Evolutionary conservation across 1,284 basidiomycete species (phyloP).

Genomic region (Coniferiporia weirii): DNA sequence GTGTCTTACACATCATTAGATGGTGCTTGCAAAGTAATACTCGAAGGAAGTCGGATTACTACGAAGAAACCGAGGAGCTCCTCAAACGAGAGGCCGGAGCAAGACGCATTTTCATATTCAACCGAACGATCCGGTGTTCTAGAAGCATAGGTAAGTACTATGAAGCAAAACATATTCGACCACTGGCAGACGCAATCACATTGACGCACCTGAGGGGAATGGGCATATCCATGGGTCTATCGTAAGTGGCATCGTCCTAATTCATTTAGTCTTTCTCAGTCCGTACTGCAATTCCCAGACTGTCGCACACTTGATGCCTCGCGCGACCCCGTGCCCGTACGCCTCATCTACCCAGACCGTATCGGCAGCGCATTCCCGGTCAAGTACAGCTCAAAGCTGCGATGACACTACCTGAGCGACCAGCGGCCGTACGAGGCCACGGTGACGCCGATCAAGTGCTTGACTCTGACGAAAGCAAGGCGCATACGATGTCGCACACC

Average conservation of each 20-base stretch:
- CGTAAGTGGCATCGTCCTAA: not conserved
- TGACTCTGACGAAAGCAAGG: constrained; percentile 36
- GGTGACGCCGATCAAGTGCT: constrained; percentile 26
- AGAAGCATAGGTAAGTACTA: not conserved
- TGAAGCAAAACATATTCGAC: constrained; percentile 6
- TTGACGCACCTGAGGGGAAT: not conserved
- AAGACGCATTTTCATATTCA: constrained; percentile 27
- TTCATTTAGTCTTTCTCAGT: not conserved
- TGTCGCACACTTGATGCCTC: constrained; percentile 34
- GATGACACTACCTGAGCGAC: constrained; percentile 30
- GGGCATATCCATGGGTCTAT: not conserved
- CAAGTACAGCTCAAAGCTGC: constrained; percentile 22
- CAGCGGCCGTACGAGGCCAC: constrained; percentile 27
- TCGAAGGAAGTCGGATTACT: no score
- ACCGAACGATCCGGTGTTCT: constrained; percentile 14
- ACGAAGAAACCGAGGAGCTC: constrained; percentile 24
- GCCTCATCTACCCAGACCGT: constrained; percentile 30
- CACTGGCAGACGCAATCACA: constrained; percentile 10
- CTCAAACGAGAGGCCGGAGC: constrained; percentile 28
- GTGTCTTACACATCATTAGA: no score
- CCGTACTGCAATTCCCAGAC: constrained; percentile 26
- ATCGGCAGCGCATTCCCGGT: constrained; percentile 34
- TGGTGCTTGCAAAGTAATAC: no score
- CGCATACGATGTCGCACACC: constrained; percentile 41
- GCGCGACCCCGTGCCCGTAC: constrained; percentile 31